phyloP scores from a whole-genome alignment of 2,329 filamentous ascomycete species.

The Epichloe gansuensis region DNA sequence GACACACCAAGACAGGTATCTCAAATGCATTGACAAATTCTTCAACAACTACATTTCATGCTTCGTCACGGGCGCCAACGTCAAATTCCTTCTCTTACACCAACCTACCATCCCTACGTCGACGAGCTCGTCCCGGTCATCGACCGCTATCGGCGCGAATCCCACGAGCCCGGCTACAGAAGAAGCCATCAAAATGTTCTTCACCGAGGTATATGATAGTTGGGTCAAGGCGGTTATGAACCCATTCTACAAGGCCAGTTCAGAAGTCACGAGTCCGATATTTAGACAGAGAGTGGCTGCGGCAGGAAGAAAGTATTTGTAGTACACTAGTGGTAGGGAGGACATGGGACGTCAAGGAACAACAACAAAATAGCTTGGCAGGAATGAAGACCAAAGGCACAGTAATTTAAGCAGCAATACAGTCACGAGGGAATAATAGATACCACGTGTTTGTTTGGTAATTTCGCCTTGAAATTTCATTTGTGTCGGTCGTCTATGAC shows the following conservation, averaged over 20 bases:
- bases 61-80: constrained; percentile 85
- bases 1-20: constrained; percentile 49
- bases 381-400: neutral
- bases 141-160: constrained; percentile 67
- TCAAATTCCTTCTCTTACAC: constrained; percentile 89
- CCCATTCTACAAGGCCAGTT: constrained; percentile 82
- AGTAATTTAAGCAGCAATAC: too few relatives aligned
- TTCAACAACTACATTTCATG: constrained; percentile 91
- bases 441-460: too few relatives aligned
- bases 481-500: constrained; percentile 18
- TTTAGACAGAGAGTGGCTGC: constrained; percentile 74
- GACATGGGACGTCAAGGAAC: neutral
- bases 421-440: constrained; percentile 12
- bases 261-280: constrained; percentile 74
- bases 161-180: constrained; percentile 84
- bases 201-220: constrained; percentile 87
- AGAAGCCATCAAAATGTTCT: constrained; percentile 91
- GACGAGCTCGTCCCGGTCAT: constrained; percentile 38
- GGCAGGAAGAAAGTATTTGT: constrained; percentile 87
- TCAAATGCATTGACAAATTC: constrained; percentile 94
- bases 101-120: constrained; percentile 47
- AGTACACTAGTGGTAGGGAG: neutral
- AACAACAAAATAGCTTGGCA: neutral
- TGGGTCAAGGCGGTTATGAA: constrained; percentile 98
- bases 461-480: constrained; percentile 7